phyloP scores from a whole-genome alignment of 345 rosid species.

The Kandelia obovata region DNA sequence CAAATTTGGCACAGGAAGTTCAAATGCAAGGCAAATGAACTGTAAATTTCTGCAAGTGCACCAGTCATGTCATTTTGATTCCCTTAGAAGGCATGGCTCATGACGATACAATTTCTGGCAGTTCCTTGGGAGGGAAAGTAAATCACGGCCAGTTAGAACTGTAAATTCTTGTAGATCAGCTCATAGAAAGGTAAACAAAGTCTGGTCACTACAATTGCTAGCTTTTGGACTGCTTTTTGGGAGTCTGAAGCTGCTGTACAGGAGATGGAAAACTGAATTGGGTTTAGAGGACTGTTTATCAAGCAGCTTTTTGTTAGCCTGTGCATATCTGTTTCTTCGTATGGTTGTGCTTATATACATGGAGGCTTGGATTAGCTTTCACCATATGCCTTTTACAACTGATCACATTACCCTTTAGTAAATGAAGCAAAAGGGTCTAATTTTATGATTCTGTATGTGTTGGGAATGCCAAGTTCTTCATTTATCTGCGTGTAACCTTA shows the following conservation, averaged over 20 bases:
- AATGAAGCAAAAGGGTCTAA: conserved; percentile 15
- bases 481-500: too few relatives aligned
- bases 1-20: background rate
- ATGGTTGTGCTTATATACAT: background rate
- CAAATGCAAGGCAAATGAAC: background rate
- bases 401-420: conserved; percentile 25
- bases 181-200: conserved; percentile 17
- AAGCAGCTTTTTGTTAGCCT: conserved; percentile 11
- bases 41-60: conserved; percentile 5
- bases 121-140: conserved; percentile 7
- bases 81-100: background rate
- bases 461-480: too few relatives aligned
- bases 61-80: conserved; percentile 12
- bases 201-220: conserved; percentile 9
- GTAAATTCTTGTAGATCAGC: conserved; percentile 29
- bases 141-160: conserved; percentile 13
- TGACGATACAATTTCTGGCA: conserved; percentile 16
- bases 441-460: conserved; percentile 10
- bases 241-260: conserved; percentile 32
- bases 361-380: conserved; percentile 20
- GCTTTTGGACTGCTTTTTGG: conserved; percentile 20
- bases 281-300: conserved; percentile 15
- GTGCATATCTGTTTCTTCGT: background rate
- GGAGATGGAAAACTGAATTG: conserved; percentile 27
- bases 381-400: conserved; percentile 12